phyloP scores from a whole-genome alignment of 2,329 filamentous ascomycete genomes.

The Podosphaera xanthii region DNA sequence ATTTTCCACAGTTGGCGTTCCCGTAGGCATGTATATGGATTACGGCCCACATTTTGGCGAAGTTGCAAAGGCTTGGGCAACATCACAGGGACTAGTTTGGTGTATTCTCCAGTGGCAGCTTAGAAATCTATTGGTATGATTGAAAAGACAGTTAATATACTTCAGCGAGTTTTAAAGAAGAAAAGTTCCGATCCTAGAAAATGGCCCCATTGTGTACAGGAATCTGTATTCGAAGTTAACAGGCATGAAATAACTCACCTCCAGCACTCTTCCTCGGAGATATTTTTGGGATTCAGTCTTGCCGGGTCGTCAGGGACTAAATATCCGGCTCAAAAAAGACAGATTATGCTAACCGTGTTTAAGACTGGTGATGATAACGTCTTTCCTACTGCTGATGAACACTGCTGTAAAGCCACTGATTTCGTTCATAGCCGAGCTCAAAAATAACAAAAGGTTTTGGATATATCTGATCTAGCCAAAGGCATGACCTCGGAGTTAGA shows the following conservation, averaged over 20 bases:
- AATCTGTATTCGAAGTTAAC: background rate
- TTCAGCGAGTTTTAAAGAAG: background rate
- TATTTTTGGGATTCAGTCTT: background rate
- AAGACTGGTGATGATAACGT: background rate
- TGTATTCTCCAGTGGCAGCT: background rate
- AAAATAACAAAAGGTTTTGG: background rate
- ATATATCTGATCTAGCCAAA: background rate
- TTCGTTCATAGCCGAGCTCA: background rate
- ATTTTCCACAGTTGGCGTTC: too few relatives aligned
- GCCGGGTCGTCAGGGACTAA: background rate
- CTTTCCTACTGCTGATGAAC: background rate
- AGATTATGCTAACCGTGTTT: background rate
- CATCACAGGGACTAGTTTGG: background rate
- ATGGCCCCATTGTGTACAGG: background rate
- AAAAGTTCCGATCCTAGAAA: background rate
- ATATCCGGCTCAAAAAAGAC: background rate
- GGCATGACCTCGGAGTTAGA: background rate
- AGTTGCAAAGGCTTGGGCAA: background rate
- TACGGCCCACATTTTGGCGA: too few relatives aligned
- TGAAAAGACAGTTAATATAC: background rate
- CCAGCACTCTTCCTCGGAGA: background rate
- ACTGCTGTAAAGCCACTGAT: background rate
- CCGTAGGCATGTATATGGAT: too few relatives aligned
- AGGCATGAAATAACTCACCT: background rate
- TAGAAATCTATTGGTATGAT: background rate